Evolutionary conservation across 139 green algal genomes (phyloP).

Genomic region (Volvox africanus): DNA sequence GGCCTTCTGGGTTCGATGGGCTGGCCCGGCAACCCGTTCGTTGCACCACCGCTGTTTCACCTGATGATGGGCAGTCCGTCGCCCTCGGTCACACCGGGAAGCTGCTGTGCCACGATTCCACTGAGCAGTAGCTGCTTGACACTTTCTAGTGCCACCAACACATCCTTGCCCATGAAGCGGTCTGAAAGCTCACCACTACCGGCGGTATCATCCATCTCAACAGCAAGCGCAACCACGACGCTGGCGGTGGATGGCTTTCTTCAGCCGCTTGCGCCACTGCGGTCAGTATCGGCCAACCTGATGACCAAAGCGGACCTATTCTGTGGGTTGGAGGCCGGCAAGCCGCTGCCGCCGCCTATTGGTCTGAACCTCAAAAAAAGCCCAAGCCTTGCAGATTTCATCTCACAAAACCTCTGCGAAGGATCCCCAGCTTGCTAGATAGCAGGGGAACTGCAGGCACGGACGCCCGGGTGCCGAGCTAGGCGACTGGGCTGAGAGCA

Average conservation of each 20-base stretch:
- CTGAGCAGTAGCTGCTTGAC: conserved; percentile 35
- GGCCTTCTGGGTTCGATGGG: conserved; percentile 28
- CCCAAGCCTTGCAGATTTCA: conserved; percentile 46
- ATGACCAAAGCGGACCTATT: conserved; percentile 32
- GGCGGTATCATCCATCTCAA: background rate
- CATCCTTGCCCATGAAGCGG: conserved; percentile 23
- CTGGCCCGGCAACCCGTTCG: conserved; percentile 3
- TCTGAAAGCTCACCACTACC: conserved; percentile 29
- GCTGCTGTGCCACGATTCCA: background rate
- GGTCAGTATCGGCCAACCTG: background rate
- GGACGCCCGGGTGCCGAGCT: too few relatives aligned
- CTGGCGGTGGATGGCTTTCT: conserved; percentile 2
- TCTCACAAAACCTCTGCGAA: conserved; percentile 5
- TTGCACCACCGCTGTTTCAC: conserved; percentile 13
- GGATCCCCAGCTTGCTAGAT: background rate
- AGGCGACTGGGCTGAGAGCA: too few relatives aligned
- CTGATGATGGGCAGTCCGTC: background rate
- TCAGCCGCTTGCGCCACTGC: conserved; percentile 4
- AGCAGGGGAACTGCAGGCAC: too few relatives aligned
- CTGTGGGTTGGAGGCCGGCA: background rate
- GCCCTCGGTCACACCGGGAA: conserved; percentile 12
- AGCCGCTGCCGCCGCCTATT: conserved; percentile 31
- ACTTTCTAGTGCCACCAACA: background rate
- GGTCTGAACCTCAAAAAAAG: conserved; percentile 53
- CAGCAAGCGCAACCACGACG: background rate